Conservation (phyloP, 768 basidiomycete genomes). For the Rhodotorula toruloides region DNA sequence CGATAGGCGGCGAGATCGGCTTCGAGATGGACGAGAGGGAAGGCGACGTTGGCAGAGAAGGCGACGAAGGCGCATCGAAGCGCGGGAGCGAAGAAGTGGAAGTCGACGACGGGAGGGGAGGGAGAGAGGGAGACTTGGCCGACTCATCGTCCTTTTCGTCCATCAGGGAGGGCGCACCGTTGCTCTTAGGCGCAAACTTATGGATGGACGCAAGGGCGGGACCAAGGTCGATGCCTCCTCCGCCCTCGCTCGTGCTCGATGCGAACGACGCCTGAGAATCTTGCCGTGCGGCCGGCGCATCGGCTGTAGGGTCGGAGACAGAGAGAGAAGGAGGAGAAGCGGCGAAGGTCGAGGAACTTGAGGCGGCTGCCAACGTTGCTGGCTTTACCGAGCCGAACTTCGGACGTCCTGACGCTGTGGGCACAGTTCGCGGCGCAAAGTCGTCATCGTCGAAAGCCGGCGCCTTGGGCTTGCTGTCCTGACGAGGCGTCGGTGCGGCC, state of each 20-base stretch:
- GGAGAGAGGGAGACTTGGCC: neutral
- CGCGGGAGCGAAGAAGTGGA: neutral
- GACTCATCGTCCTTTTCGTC: conserved; percentile 15
- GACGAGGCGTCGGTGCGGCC: neutral
- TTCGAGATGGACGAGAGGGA: neutral
- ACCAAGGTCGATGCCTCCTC: conserved; percentile 35
- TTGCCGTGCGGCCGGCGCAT: neutral
- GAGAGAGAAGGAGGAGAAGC: neutral
- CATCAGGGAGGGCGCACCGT: neutral
- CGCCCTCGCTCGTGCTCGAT: neutral
- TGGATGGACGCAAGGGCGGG: conserved; percentile 35
- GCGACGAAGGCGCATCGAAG: no score
- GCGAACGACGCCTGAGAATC: neutral
- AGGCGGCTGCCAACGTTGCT: neutral
- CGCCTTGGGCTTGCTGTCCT: neutral
- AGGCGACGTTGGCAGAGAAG: no score
- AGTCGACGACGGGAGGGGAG: neutral
- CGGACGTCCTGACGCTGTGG: neutral
- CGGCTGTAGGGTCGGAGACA: neutral
- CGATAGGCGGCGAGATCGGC: neutral
- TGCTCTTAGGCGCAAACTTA: conserved; percentile 27
- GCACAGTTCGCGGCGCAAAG: conserved; percentile 1
- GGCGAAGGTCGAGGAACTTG: neutral
- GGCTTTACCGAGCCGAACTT: neutral
- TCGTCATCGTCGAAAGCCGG: conserved; percentile 25